These are phyloP conservation scores for Candida berthetii DNA, from an alignment of 805 yeast genomes.

Conservation along the genomic window DNA sequence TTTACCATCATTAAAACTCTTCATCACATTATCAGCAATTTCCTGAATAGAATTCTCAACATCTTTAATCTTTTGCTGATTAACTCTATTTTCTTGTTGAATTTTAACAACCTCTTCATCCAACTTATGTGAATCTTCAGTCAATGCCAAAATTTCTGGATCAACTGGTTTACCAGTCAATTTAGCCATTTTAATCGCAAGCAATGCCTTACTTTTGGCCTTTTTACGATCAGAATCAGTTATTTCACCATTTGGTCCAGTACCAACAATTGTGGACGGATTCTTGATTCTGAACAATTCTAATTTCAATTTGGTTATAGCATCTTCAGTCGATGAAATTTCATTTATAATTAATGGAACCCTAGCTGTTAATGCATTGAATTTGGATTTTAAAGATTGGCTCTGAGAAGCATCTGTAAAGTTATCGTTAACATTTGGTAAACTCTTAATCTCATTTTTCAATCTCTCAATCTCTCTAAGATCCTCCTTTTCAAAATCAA, in stretches of 20 bases:
- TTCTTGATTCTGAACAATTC: constrained; percentile 57
- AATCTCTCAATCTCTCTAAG: constrained; percentile 34
- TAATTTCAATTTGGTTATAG: constrained; percentile 59
- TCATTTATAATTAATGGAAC: constrained; percentile 64
- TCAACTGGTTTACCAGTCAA: constrained; percentile 71
- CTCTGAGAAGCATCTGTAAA: constrained; percentile 19
- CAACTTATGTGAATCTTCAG: constrained; percentile 28
- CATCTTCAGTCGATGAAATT: constrained; percentile 55
- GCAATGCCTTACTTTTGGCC: constrained; percentile 69
- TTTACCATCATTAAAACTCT: constrained; percentile 14
- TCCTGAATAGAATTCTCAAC: constrained; percentile 65
- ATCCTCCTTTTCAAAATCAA: constrained; percentile 38
- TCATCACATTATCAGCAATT: constrained; percentile 37
- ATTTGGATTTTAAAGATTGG: constrained; percentile 23
- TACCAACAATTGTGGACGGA: constrained; percentile 69
- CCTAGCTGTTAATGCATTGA: constrained; percentile 19
- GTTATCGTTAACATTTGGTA: constrained; percentile 30
- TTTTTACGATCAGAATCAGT: constrained; percentile 79
- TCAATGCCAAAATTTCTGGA: constrained; percentile 25
- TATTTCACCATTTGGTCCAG: constrained; percentile 81
- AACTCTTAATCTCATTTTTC: constrained; percentile 36
- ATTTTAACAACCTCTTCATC: constrained; percentile 45
- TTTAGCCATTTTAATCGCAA: constrained; percentile 86
- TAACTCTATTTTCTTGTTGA: constrained; percentile 46
- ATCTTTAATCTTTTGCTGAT: constrained; percentile 57